phyloP scores from a whole-genome alignment of 306 rosid genomes.

The Trifolium subterraneum region DNA sequence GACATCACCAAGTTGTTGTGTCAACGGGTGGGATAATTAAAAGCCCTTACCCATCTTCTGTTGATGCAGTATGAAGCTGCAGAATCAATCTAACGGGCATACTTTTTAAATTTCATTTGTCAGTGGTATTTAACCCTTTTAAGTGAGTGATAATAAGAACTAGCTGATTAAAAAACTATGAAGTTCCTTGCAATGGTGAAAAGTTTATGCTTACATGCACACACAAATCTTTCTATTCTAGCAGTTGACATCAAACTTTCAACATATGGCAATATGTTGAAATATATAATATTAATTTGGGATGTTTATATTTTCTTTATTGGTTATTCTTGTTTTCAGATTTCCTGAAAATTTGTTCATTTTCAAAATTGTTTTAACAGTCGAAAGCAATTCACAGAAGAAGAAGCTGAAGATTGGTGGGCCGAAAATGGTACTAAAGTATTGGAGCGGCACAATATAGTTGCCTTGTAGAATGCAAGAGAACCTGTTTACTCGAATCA shows the following conservation, averaged over 20 bases:
- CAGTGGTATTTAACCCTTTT: not conserved
- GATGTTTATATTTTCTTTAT: conserved; percentile 22
- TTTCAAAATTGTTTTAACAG: conserved; percentile 54
- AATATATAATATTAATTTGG: not conserved
- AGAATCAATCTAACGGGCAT: not conserved
- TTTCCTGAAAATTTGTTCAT: conserved; percentile 36
- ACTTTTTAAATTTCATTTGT: not conserved
- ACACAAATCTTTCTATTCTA: conserved; percentile 13
- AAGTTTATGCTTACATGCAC: conserved; percentile 17
- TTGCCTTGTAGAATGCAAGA: conserved; percentile 52
- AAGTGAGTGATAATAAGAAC: conserved; percentile 2
- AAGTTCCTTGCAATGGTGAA: not conserved
- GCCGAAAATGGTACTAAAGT: conserved; percentile 72
- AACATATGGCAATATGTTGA: not conserved
- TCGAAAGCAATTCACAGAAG: conserved; percentile 86
- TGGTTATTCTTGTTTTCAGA: conserved; percentile 28
- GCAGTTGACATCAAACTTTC: too few relatives aligned
- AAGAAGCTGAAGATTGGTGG: conserved; percentile 92
- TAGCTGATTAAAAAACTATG: not conserved
- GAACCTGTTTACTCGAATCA: conserved; percentile 33
- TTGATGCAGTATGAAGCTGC: not conserved
- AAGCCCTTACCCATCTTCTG: not conserved
- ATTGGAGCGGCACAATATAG: conserved; percentile 66
- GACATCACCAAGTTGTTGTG: not conserved
- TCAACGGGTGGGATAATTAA: not conserved